phyloP scores from a whole-genome alignment of 2,329 filamentous ascomycete genomes.

The Neonectria neomacrospora region DNA sequence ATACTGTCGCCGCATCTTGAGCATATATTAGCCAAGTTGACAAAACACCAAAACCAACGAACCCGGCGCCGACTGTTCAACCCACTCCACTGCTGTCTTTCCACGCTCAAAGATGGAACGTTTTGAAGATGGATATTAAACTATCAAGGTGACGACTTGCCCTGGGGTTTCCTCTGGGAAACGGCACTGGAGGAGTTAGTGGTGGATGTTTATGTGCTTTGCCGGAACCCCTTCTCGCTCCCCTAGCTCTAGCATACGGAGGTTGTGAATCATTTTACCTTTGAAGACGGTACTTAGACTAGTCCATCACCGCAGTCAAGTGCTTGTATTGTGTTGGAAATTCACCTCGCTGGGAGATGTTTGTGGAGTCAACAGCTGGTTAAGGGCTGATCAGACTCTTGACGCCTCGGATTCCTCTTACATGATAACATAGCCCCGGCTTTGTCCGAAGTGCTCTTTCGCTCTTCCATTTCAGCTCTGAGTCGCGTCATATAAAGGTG shows the following conservation, averaged over 20 bases:
- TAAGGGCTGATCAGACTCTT: too few relatives aligned
- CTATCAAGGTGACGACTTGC: background rate
- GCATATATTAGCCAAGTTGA: background rate
- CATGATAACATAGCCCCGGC: background rate
- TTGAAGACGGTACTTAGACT: background rate
- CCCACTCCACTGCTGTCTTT: background rate
- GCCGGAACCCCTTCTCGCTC: background rate
- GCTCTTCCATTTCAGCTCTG: background rate
- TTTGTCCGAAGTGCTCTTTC: background rate
- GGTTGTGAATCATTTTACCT: background rate
- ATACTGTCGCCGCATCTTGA: conserved; percentile 54
- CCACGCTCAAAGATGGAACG: background rate
- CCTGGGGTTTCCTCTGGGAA: background rate
- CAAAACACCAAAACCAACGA: background rate
- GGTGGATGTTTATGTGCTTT: background rate
- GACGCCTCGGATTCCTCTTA: background rate
- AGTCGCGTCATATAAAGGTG: background rate
- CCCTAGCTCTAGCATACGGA: background rate
- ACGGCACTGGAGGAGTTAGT: background rate
- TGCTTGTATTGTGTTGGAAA: background rate
- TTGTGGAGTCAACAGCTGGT: conserved; percentile 1
- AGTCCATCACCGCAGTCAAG: background rate
- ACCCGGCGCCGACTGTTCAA: background rate
- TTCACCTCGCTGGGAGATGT: background rate
- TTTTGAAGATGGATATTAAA: background rate